Evolutionary conservation across 2,329 filamentous ascomycete species (phyloP).

Genomic region (Grosmannia serpens): DNA sequence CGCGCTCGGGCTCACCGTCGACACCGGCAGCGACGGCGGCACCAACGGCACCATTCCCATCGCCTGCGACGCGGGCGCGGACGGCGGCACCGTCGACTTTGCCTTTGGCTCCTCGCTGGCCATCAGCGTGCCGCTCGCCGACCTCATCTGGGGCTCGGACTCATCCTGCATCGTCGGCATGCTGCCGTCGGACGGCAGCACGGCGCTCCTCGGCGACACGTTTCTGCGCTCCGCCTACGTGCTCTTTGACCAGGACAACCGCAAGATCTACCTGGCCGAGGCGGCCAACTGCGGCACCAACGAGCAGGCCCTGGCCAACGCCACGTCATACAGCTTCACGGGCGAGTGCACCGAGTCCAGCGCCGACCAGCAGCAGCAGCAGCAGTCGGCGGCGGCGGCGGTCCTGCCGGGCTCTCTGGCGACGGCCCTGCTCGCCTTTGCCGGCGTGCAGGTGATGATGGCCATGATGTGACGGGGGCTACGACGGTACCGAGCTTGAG

Average conservation of each 20-base stretch:
- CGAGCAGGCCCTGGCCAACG: slow-evolving; percentile 11
- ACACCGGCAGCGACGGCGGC: slow-evolving; percentile 23
- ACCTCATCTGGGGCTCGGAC: slow-evolving; percentile 21
- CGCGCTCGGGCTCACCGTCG: slow-evolving; percentile 23
- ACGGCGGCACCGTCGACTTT: slow-evolving; percentile 25
- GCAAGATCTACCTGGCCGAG: slow-evolving; percentile 15
- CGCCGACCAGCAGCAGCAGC: neutral
- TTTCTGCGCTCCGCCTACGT: slow-evolving; percentile 17
- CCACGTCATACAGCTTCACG: slow-evolving; percentile 8
- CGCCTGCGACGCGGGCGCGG: slow-evolving; percentile 19
- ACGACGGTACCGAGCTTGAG: too few relatives aligned
- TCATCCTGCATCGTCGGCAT: slow-evolving; percentile 13
- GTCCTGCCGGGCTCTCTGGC: neutral
- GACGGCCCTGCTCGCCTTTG: slow-evolving; percentile 1
- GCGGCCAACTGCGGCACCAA: slow-evolving; percentile 17
- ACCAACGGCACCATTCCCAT: slow-evolving; percentile 12
- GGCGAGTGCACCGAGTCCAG: slow-evolving; percentile 11
- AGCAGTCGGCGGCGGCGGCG: neutral
- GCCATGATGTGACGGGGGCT: neutral
- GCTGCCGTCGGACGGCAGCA: slow-evolving; percentile 4
- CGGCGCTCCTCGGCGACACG: slow-evolving; percentile 16
- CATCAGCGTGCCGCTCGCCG: slow-evolving; percentile 26
- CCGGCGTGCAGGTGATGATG: slow-evolving; percentile 2
- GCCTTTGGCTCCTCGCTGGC: slow-evolving; percentile 23
- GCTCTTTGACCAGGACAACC: slow-evolving; percentile 16